Percentiles rank a stretch among this genome's conserved stretches.
Conservation (phyloP, 192 early-diverging fungal species). For the Linnemannia exigua region DNA sequence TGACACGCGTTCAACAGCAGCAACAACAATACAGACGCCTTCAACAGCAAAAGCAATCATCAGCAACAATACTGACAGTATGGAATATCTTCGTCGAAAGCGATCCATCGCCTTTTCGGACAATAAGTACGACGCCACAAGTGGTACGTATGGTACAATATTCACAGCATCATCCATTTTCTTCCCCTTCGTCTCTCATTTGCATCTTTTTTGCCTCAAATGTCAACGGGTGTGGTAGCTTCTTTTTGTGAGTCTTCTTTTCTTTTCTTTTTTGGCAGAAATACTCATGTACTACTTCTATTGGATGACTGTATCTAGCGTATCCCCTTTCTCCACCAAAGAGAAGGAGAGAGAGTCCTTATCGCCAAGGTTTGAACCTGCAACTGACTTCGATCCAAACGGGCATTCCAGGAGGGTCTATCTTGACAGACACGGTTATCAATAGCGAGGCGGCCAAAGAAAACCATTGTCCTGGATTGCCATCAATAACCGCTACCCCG, state of each 20-base stretch:
- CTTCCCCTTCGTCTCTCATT: too few species aligned
- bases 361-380: background rate
- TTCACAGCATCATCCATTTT: background rate
- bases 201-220: background rate
- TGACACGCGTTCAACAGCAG: too few species aligned
- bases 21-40: too few species aligned
- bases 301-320: background rate
- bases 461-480: background rate
- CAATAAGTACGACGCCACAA: background rate
- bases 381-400: background rate
- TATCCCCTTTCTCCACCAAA: conserved; percentile 13
- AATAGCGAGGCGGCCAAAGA: conserved; percentile 8
- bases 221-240: too few species aligned
- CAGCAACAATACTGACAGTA: background rate
- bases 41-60: too few species aligned
- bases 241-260: too few species aligned
- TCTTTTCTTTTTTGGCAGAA: background rate
- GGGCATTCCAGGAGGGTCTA: background rate
- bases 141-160: background rate
- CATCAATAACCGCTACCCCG: background rate
- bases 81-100: conserved; percentile 15
- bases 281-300: background rate
- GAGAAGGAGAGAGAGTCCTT: background rate
- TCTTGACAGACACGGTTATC: background rate
- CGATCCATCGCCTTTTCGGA: conserved; percentile 18